Evolutionary conservation across 2,329 filamentous ascomycete species (phyloP), one percentile per base, ranked within the genome.

Genomic region (Leptographium radiaticola): DNA sequence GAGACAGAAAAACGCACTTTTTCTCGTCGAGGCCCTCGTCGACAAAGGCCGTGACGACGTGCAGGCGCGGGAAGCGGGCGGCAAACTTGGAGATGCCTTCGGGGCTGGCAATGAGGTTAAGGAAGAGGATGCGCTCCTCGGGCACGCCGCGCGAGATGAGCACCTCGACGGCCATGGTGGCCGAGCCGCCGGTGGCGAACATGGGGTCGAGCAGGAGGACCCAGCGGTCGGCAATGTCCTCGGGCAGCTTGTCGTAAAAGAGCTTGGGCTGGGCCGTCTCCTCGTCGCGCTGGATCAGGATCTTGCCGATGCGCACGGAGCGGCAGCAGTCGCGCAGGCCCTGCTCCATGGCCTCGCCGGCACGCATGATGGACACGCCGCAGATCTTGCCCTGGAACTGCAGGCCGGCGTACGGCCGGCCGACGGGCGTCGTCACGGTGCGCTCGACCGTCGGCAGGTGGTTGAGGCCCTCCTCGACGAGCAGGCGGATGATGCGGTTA

Each of bases 331-430:
- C 91, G 56, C 93, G 80, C 57, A 98, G 73, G 2, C 91, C 93
- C 70, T 97, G 89, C 71, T 98, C 93, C 93, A 98, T 98, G 56
- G 91, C 88, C 71, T 98, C 93, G 51, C 93, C 93, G 13, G 93
- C 93, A 59, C 93, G 83, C 93, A 98, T 97, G 63, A 98, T 98
- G 8, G 88, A 95, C 16, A 98, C 93, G 53, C 93, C 93, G 65
- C 93, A 98, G 62, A 98, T 98, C 72, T 97, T 96, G 60, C 93
- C 93, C 68, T 97, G 86, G 64, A 98, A 98, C 71, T 87, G 86
- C 59, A 98, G 87, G 33, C 93, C 93, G 38, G 86, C 81, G 70
- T 98, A 98, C 52, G 81, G 81, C 58, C 85, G 83, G 43, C 90
- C 91, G 45, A 96, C 87, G 0, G 93, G 93, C 8, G 93, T 97